Base-by-base conservation (phyloP, 768 basidiomycete genomes). In the Daedaleopsis sinensis region DNA sequence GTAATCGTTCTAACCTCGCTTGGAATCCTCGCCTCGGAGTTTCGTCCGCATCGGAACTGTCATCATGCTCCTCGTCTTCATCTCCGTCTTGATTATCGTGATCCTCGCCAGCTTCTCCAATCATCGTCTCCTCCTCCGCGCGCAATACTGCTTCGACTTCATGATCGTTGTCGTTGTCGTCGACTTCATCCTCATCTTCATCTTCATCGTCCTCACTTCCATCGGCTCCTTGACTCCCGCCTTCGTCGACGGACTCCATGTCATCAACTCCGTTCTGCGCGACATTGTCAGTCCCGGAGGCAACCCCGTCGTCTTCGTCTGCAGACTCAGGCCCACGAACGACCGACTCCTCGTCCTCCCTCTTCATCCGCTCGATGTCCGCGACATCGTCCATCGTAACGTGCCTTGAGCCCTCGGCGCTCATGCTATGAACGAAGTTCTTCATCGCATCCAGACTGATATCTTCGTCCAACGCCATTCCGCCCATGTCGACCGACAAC, bases 361-460 rank as follows among this genome's bases (percentile, higher is more conserved):
- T 59, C 54, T 64, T 70, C 69, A 88, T 82, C 64, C 71, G 73
- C 58, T 77, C 78, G 55, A 74, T 79, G 70, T 89, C 88, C 49
- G 76, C 80, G 21, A 91, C 67, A 72, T 93, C 90, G 67, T 86
- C 88, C 74, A 86, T 84, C n/a, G 86, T 87, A 49, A 82, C 73
- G 62, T 80, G 79, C 48, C 61, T 65, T 5, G 79, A 80, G 7
- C 83, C 85, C 21, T 78, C 71, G 9, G 64, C 78, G 59, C 82
- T 73, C 78, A 84, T 80, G 6, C 87, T 79, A 52, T 76, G 68
- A 44, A 82, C 75, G 60, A 90, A 90, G 15, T 73, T 68, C 60
- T 72, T 70, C 87, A 90, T 83, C 21, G 83, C 84, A 3, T 72
- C 69, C 47, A 77, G 44, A 65, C 80, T 77, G 11, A 80, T 43